Evolutionary conservation across 257 asterid genomes (phyloP), one percentile per base, ranked within the genome.

Genomic region (Scutellaria barbata): DNA sequence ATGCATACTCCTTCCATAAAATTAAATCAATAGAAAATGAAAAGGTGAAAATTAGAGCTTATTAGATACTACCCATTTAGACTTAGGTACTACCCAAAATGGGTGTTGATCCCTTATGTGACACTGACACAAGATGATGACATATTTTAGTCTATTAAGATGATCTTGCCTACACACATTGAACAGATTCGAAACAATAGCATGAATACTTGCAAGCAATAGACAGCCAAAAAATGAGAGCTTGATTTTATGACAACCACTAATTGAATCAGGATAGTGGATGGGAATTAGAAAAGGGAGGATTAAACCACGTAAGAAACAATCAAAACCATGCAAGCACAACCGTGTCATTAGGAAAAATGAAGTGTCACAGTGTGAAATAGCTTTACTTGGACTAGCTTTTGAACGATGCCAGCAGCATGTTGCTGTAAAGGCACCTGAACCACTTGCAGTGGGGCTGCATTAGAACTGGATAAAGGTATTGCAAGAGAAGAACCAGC

Each of bases 381-480:
- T 41, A 48, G 45, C 47, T 85, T 78, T 80, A 87, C 95, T 76
- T 80, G 97, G 78, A 76, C 80, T 42, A 92, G 64, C 80, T 92
- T 95, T 77, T 87, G 98, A 60, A 85, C 81, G 67, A 85, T 76
- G 68, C 95, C 76, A n/a, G 88, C 84, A 8, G 95, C 92, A 76
- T 84, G 95, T 69, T 89, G 98, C 79, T 82, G 97, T 63, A 86
- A 74, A 77, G 88, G 91, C 68, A 67, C 63, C 80, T 78, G 92
- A 55, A 79, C 65, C 39, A 58, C 82, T 66, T 83, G 86, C 43
- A 59, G 74, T 0, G 80, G 58, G 63, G 73, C 70, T 64, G 81
- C 74, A 63, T 73, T 79, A 63, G 82, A 57, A 67, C 83, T 60
- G 30, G 90, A 17, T 46, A 83, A 80, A 16, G 89, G 89, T 73